phyloP scores from a whole-genome alignment of 768 basidiomycete genomes.

The Serpula lacrymans region DNA sequence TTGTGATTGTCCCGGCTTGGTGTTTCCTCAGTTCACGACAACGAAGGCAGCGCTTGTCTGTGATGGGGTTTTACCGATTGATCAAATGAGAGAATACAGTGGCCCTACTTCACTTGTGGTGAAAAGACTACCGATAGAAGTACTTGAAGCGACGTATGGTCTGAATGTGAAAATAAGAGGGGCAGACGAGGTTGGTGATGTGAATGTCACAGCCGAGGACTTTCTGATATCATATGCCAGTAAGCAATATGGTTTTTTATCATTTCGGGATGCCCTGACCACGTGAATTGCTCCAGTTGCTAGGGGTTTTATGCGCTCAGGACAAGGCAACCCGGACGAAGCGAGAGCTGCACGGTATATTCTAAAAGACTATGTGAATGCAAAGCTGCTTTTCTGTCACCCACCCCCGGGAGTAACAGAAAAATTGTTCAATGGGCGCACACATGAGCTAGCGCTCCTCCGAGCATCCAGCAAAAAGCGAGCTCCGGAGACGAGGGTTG shows the following conservation, averaged over 20 bases:
- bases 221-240: slow-evolving; percentile 89
- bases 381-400: slow-evolving; percentile 86
- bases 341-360: slow-evolving; percentile 89
- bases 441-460: slow-evolving; percentile 56
- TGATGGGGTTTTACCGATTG: slow-evolving; percentile 95
- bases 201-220: slow-evolving; percentile 69
- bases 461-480: slow-evolving; percentile 76
- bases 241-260: slow-evolving; percentile 46
- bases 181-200: slow-evolving; percentile 83
- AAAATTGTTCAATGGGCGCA: slow-evolving; percentile 70
- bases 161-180: slow-evolving; percentile 62
- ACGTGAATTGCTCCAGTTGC: slow-evolving; percentile 58
- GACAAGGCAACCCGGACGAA: slow-evolving; percentile 97
- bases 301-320: slow-evolving; percentile 87
- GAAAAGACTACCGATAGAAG: slow-evolving; percentile 72
- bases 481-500: slow-evolving; percentile 84
- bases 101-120: slow-evolving; percentile 79
- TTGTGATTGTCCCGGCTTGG: slow-evolving; percentile 97
- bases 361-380: slow-evolving; percentile 96
- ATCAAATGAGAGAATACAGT: slow-evolving; percentile 92
- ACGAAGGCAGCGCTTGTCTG: slow-evolving; percentile 95
- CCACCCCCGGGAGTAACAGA: slow-evolving; percentile 73
- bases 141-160: slow-evolving; percentile 91
- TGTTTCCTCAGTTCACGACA: slow-evolving; percentile 97
- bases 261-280: slow-evolving; percentile 8